Percentiles rank a stretch among this genome's conserved stretches.
Conservation (phyloP, 1,139 yeast genomes). For the Candida sojae region DNA sequence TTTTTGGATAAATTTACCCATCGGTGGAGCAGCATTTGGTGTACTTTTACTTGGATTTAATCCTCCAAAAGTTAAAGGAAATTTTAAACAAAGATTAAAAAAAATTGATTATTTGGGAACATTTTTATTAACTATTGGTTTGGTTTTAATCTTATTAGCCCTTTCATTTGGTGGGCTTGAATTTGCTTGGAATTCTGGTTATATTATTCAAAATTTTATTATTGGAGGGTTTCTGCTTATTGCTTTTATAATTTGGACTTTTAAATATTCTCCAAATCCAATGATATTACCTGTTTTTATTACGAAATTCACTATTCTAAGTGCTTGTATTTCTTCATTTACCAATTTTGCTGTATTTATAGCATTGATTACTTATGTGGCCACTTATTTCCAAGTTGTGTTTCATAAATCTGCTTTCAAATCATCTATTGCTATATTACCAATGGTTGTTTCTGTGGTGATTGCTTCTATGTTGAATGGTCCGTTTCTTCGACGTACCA, state of each 20-base stretch:
- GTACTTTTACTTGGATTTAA: slow-evolving; percentile 48
- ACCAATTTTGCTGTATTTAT: slow-evolving; percentile 48
- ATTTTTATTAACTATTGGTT: slow-evolving; percentile 26
- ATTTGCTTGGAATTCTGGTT: slow-evolving; percentile 47
- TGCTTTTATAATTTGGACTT: slow-evolving; percentile 50
- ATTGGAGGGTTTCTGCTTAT: slow-evolving; percentile 51
- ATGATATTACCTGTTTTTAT: slow-evolving; percentile 47
- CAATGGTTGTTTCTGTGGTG: slow-evolving; percentile 54
- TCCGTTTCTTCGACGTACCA: slow-evolving; percentile 42
- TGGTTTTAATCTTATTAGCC: slow-evolving; percentile 31
- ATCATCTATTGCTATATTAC: slow-evolving; percentile 59
- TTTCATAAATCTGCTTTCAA: slow-evolving; percentile 48
- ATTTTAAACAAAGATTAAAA: slow-evolving; percentile 37
- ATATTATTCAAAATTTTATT: slow-evolving; percentile 54
- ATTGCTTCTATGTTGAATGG: slow-evolving; percentile 51
- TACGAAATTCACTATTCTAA: slow-evolving; percentile 31
- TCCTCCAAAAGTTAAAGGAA: slow-evolving; percentile 54
- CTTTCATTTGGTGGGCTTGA: slow-evolving; percentile 36
- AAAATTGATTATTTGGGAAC: slow-evolving; percentile 36
- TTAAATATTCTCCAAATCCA: slow-evolving; percentile 44
- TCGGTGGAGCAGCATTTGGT: slow-evolving; percentile 57
- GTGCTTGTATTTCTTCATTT: slow-evolving; percentile 38
- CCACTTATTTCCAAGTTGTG: slow-evolving; percentile 59
- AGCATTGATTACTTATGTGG: slow-evolving; percentile 42
- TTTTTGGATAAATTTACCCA: slow-evolving; percentile 69